A percentile compares a stretch with the other conserved stretches of the same genome.
Conservation (phyloP, 2,329 filamentous ascomycete species). For the Penicillium sp. region DNA sequence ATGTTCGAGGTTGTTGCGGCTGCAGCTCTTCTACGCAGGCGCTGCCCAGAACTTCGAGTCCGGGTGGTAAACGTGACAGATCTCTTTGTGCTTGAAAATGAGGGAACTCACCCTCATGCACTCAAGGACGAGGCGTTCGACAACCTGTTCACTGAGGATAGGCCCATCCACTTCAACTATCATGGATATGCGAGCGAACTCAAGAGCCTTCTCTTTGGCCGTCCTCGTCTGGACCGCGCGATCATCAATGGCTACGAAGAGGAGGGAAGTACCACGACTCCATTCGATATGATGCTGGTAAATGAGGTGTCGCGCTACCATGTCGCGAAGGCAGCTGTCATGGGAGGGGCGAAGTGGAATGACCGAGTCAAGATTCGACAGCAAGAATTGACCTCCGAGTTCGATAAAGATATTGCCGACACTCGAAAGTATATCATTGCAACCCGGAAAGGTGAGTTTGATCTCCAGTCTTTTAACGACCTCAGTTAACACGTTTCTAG, state of each 20-base stretch:
- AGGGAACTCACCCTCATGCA: constrained; percentile 64
- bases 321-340: constrained; percentile 60
- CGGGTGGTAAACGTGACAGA: constrained; percentile 71
- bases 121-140: constrained; percentile 58
- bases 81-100: constrained; percentile 64
- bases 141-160: constrained; percentile 62
- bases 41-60: constrained; percentile 59
- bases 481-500: constrained; percentile 33
- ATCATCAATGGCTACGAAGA: constrained; percentile 65
- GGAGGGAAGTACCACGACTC: constrained; percentile 70
- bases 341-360: constrained; percentile 54
- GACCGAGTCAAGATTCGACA: constrained; percentile 52
- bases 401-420: constrained; percentile 56
- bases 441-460: constrained; percentile 56
- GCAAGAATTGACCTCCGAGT: constrained; percentile 53
- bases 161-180: constrained; percentile 67
- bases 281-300: constrained; percentile 71
- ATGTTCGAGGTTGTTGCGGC: constrained; percentile 69
- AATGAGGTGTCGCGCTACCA: constrained; percentile 66
- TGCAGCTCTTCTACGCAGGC: constrained; percentile 58
- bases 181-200: constrained; percentile 68
- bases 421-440: constrained; percentile 58
- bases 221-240: constrained; percentile 57
- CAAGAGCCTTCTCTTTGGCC: constrained; percentile 65
- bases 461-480: neutral